Evolutionary conservation across 805 yeast genomes (phyloP), one percentile per base, ranked within the genome.

Genomic region (Saccharomyces mikatae): DNA sequence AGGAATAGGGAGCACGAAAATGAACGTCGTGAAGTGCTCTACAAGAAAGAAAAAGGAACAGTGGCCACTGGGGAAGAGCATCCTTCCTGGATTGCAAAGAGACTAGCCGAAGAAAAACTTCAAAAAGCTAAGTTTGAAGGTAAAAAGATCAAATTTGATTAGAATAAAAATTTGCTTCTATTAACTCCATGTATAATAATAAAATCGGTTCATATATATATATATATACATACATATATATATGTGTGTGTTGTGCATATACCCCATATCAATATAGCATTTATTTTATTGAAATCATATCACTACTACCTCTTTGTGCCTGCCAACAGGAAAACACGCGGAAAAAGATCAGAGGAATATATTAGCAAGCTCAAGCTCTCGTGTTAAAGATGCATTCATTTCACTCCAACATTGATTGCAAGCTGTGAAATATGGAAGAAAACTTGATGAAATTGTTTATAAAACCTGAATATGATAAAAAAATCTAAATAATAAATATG

Each of bases 21-120:
- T 13, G 48, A 46, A 13, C 47, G 28, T 32, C 14, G 51, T 13
- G 31, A 26, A 49, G 1, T 27, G 46, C 22, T 50, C 52, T 10
- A 52, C 32, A n/a, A 50, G 47, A 30, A 46, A 41, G 47, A 32
- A 6, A 53, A 49, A 44, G 51, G 46, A 30, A 47, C 51, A n/a
- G 54, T 52, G 4, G 41, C 49, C 22, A 36, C 44, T n/a, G 44
- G 44, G 36, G 62, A 50, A 48, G 66, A 58, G 21, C 99, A 94
- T 80, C 99, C 99, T n/a, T 94, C 99, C 1, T 94, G 99, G 99
- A 84, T 81, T 62, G 99, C 99, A 24, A 88, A 87, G 74, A 82
- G 80, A 73, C 71, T 79, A 58, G 87, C 83, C 28, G 86, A 87
- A 64, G 87, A 86, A 60, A 80, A 81, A 51, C 68, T 75, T 59